These are phyloP conservation scores for Tetracladium marchalianum DNA, from an alignment of 495 filamentous ascomycete species.

Conservation along the genomic window DNA sequence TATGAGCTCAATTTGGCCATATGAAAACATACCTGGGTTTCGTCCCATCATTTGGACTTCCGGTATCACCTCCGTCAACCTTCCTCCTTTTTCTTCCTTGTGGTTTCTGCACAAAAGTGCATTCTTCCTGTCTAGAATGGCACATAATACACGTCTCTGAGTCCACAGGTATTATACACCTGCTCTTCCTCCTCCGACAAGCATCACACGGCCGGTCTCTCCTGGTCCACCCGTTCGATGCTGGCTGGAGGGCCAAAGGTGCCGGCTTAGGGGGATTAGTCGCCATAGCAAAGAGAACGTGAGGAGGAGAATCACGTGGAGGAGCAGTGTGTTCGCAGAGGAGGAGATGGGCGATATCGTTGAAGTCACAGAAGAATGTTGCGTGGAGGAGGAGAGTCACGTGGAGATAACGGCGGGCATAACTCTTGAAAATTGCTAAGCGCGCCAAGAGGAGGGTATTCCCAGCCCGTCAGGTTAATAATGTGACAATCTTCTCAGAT, in stretches of 20 bases:
- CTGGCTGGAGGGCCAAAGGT: conserved; percentile 32
- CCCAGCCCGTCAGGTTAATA: too few relatives aligned
- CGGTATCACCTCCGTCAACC: conserved; percentile 39
- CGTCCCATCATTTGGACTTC: conserved; percentile 33
- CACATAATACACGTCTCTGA: conserved; percentile 52
- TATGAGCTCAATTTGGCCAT: conserved; percentile 1
- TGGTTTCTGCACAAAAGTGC: conserved; percentile 54
- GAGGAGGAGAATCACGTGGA: too few relatives aligned
- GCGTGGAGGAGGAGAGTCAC: too few relatives aligned
- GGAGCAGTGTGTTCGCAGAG: too few relatives aligned
- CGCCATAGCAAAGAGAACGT: too few relatives aligned
- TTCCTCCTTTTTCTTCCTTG: conserved; percentile 64
- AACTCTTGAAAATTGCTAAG: too few relatives aligned
- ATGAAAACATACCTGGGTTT: conserved; percentile 44
- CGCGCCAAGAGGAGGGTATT: too few relatives aligned
- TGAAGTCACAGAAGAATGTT: too few relatives aligned
- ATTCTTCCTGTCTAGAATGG: conserved; percentile 48
- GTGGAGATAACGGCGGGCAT: too few relatives aligned
- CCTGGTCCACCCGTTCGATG: conserved; percentile 31
- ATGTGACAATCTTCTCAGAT: too few relatives aligned
- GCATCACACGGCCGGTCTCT: conserved; percentile 37
- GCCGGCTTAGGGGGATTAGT: neutral
- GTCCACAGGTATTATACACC: conserved; percentile 78
- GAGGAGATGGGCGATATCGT: too few relatives aligned
- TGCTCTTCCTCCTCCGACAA: conserved; percentile 73